Base-by-base conservation (phyloP, 2,329 filamentous ascomycete species). In the Fonsecaea multimorphosa region DNA sequence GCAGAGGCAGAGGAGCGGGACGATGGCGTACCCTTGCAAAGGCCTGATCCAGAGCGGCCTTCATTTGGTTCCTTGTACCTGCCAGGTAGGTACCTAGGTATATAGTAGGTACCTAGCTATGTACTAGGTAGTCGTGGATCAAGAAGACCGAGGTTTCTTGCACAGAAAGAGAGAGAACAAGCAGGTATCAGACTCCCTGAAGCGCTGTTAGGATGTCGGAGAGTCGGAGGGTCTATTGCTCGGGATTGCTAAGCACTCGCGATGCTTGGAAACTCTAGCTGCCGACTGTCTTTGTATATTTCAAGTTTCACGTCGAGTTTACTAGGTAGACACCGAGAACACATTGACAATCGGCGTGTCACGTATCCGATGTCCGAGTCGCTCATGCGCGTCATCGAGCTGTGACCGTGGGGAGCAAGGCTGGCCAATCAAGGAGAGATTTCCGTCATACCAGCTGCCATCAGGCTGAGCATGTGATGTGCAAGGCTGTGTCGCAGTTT, bases 11-110 rank as follows among this genome's bases (percentile, higher is more conserved):
- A 34, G 36, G 16, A 34, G n/a, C 36, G 19, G 49, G 55, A 34
- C 4, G 53, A 44, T 31, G 29, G 44, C 66, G 62, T 68, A 68
- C 66, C 55, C 62, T 63, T 59, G 62, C 58, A 27, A 68, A 56
- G 24, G 49, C 66, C 58, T 68, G 62, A 44, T 57, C 46, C 1
- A 65, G 44, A 9, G 53, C 58, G 44, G 31, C 44, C 34, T 62
- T 65, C 63, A 65, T 65, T 19, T 29, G 36, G 29, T 16, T 22
- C 5, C 3, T 44, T 24, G 22, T 24, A 3, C 34, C 16, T 59
- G 51, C 14, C 12, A 7, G 29, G 14, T 9, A 51, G 7, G 19
- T 27, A 38, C 8, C 29, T 3, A 8, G 8, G 29, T 31, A 31
- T 8, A n/a, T 31, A 8, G 8, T 4, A 31, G 29, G 8, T 3